A percentile compares a stretch with the other conserved stretches of the same genome.
Evolutionary conservation across 2,329 filamentous ascomycete species (phyloP).

Genomic region (Phialophora expanda): DNA sequence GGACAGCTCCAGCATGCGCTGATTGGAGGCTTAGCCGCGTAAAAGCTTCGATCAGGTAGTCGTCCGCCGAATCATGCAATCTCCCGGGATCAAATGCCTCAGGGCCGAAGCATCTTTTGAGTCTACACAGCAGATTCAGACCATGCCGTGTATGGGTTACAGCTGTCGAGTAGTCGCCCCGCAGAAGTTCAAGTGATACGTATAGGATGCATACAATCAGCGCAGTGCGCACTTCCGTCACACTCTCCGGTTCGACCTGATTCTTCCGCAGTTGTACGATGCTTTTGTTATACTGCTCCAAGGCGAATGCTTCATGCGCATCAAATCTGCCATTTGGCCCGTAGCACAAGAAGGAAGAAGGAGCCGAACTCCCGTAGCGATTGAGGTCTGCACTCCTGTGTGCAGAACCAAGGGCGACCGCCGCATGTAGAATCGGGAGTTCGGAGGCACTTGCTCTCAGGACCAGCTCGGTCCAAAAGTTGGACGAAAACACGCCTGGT

Average conservation of each 20-base stretch:
- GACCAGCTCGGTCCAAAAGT: constrained; percentile 11
- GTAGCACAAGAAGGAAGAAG: not conserved
- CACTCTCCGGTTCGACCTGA: not conserved
- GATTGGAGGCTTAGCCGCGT: constrained; percentile 11
- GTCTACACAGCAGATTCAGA: constrained; percentile 1
- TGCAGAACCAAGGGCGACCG: constrained; percentile 3
- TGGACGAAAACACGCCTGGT: constrained; percentile 4
- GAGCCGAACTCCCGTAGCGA: not conserved
- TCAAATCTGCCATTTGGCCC: not conserved
- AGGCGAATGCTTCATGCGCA: constrained; percentile 7
- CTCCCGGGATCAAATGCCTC: not conserved
- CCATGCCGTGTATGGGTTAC: constrained; percentile 6
- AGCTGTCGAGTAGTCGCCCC: constrained; percentile 11
- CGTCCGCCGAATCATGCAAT: not conserved
- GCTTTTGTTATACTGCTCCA: constrained; percentile 16
- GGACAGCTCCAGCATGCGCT: constrained; percentile 3
- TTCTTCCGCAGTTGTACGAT: not conserved
- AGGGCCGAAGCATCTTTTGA: not conserved
- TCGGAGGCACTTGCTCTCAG: constrained; percentile 5
- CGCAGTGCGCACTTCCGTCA: not conserved
- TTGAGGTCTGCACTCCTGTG: constrained; percentile 11
- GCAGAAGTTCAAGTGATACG: constrained; percentile 12
- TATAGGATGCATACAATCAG: constrained; percentile 10
- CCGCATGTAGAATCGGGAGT: constrained; percentile 12
- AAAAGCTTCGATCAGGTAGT: constrained; percentile 10